Evolutionary conservation across 192 early-diverging fungal genomes (phyloP), one percentile per base, ranked within the genome.

Genomic region (Coemansia sp.): DNA sequence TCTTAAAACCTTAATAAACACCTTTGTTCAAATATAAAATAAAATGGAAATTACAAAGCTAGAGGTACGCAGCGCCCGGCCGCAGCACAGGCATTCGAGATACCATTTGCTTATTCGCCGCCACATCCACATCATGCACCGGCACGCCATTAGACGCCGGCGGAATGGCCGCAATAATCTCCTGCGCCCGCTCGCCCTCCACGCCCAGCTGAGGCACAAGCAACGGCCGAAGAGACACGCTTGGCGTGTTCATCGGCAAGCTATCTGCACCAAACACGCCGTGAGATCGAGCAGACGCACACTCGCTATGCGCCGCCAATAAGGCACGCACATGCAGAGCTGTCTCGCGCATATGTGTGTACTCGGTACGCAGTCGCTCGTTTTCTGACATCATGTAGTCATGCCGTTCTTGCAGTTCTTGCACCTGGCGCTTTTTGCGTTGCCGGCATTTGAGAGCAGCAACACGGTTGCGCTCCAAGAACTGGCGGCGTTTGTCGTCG

Each of bases 361-460:
- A 74, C 47, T 82, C 75, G 3, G 52, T 35, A 4, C 64, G 56
- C 19, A 82, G 23, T 4, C 66, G 54, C 50, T 82, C 73, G 68
- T 85, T 82, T 43, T 85, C 74, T 3, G 22, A 12, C 17, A 62
- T 23, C 65, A 81, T 62, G 27, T 60, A 75, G 56, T 81, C 79
- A 47, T 75, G 69, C 1, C 77, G 82, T 6, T 68, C 61, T 50
- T 96, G 92, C 65, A 96, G 85, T 52, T 89, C 86, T 48, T 86
- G 80, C 14, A 96, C 83, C 87, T 92, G 93, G 63, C 91, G 88
- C 78, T 96, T 96, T 75, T 96, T 96, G 57, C 93, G 90, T 70
- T 92, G 93, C 31, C 94, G 87, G 67, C 94, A 96, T 72, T 96
- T 94, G 1, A 94, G 77, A 1, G 94, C 94, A 19, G 94, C 94